Conservation (phyloP, 2,329 filamentous ascomycete species). For the Aspergillus clavatus region DNA sequence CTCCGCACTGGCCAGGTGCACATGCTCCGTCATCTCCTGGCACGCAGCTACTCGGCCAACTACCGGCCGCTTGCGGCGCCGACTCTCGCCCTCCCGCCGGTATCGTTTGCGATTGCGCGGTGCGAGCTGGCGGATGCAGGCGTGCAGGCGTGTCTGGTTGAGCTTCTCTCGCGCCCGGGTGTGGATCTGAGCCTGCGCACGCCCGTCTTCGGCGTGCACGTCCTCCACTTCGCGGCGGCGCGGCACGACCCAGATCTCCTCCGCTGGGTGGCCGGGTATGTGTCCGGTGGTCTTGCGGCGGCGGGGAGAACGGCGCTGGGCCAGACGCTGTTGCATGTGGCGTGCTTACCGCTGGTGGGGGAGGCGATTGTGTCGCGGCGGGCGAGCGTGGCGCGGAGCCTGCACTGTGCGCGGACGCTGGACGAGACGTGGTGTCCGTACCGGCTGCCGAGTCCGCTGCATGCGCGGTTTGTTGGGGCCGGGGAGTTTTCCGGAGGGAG, state of each 20-base stretch:
- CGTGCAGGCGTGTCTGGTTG: background rate
- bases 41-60: background rate
- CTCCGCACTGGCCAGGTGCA: background rate
- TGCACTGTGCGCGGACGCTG: background rate
- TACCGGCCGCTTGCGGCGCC: background rate
- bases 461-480: background rate
- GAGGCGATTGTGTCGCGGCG: background rate
- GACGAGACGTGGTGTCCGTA: background rate
- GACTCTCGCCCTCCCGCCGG: background rate
- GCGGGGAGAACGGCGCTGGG: background rate
- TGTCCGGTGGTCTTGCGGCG: background rate
- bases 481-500: background rate
- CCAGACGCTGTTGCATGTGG: background rate
- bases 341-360: background rate
- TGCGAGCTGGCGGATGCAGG: background rate
- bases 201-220: background rate
- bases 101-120: slow-evolving; percentile 1
- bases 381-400: background rate
- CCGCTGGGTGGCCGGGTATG: background rate
- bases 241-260: background rate
- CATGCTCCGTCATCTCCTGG: background rate
- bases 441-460: background rate
- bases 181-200: background rate
- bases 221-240: background rate
- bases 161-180: background rate